Conservation (phyloP, 2,329 filamentous ascomycete genomes). For the Pestalotiopsis sp. region DNA sequence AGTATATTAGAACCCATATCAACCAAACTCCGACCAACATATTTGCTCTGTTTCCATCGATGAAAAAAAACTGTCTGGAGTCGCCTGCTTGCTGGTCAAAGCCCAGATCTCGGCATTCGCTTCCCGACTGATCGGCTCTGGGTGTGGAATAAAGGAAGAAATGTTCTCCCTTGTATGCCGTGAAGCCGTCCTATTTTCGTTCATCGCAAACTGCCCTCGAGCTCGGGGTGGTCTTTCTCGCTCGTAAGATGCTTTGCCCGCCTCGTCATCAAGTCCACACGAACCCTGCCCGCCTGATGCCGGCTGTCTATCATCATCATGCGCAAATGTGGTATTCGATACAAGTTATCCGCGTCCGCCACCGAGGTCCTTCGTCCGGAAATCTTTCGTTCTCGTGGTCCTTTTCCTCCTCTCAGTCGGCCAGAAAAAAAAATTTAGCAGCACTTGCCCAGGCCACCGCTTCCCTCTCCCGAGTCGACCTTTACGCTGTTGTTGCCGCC, state of each 20-base stretch:
- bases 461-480: conserved; percentile 65
- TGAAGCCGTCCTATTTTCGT: not conserved
- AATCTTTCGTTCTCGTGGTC: not conserved
- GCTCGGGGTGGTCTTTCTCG: not conserved
- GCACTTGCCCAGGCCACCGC: conserved; percentile 68
- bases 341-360: conserved; percentile 8
- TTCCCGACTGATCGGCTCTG: conserved; percentile 22
- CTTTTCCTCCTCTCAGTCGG: not conserved
- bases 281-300: not conserved
- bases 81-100: conserved; percentile 18
- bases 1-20: conserved; percentile 45
- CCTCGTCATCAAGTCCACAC: not conserved
- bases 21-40: conserved; percentile 52
- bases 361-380: not conserved
- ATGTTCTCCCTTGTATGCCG: not conserved
- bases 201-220: not conserved
- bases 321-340: conserved; percentile 8
- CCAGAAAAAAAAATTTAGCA: conserved; percentile 56
- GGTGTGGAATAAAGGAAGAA: conserved; percentile 10
- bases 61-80: not conserved
- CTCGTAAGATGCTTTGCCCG: not conserved
- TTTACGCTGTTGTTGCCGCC: conserved; percentile 62
- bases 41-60: conserved; percentile 37
- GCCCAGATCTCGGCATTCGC: conserved; percentile 18
- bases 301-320: conserved; percentile 8